Evolutionary conservation across 192 early-diverging fungal genomes (phyloP).

Genomic region (Haplosporangium gracile): DNA sequence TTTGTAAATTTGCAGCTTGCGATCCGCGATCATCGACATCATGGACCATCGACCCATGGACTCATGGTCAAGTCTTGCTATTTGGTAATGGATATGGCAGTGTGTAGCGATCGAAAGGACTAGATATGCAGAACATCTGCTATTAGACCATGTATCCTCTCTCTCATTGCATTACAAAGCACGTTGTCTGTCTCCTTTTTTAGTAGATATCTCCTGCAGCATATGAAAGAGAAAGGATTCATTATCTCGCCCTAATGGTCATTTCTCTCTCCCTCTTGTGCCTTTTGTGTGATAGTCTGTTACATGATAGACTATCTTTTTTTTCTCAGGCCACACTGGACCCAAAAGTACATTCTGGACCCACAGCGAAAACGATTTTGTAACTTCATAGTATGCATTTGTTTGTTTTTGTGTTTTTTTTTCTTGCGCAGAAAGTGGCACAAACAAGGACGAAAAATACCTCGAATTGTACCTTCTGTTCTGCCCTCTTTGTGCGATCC

Average conservation of each 20-base stretch:
- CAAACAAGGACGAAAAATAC: neutral
- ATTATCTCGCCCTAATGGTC: neutral
- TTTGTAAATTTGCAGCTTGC: neutral
- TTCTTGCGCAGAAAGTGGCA: neutral
- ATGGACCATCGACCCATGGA: neutral
- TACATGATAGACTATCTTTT: neutral
- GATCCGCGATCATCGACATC: neutral
- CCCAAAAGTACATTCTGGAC: neutral
- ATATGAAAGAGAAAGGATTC: neutral
- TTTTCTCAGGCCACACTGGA: neutral
- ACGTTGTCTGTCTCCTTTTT: neutral
- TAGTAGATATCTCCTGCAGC: neutral
- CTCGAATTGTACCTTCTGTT: neutral
- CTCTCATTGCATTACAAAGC: neutral
- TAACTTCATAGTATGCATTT: neutral
- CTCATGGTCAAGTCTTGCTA: neutral
- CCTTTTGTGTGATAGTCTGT: neutral
- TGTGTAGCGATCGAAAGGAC: too few relatives aligned
- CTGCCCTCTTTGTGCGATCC: neutral
- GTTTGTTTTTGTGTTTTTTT: neutral
- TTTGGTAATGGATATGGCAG: neutral
- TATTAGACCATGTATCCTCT: neutral
- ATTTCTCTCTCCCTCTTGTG: neutral
- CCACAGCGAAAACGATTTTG: neutral
- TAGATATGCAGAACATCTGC: neutral